phyloP scores from a whole-genome alignment of 23 red algal species.

The Gracilaria gracilis region DNA sequence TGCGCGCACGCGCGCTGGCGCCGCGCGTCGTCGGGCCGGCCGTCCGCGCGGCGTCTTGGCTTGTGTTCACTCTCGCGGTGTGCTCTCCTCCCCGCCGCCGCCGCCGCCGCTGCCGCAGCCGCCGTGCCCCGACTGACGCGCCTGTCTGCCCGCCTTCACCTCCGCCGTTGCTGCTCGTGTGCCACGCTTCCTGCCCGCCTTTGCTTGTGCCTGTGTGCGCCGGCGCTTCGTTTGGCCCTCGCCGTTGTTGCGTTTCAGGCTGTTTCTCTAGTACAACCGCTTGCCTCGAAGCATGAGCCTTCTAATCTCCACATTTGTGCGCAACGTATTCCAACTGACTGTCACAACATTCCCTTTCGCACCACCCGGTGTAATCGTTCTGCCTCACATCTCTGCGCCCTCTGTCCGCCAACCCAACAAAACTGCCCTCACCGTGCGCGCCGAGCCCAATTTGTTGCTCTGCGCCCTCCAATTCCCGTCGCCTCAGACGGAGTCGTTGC shows the following conservation, averaged over 20 bases:
- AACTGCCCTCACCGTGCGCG: background rate
- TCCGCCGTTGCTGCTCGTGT: background rate
- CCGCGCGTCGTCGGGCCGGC: background rate
- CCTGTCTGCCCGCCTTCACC: too few species aligned
- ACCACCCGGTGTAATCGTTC: background rate
- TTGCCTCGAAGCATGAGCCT: background rate
- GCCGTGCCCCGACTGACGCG: too few species aligned
- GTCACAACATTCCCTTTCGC: conserved; percentile 32
- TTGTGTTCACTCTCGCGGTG: background rate
- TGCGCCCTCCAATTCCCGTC: background rate
- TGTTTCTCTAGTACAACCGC: conserved; percentile 1
- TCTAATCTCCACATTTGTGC: background rate
- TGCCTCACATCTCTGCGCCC: background rate
- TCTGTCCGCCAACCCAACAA: background rate
- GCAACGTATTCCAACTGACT: conserved; percentile 23
- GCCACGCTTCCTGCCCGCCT: background rate
- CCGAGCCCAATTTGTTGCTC: background rate
- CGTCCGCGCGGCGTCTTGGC: background rate
- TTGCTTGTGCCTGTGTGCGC: background rate
- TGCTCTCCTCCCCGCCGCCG: too few species aligned
- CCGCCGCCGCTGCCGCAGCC: too few species aligned
- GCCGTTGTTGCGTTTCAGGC: background rate
- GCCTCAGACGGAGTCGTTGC: background rate
- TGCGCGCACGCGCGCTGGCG: too few species aligned
- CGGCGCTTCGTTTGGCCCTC: background rate